These are phyloP conservation scores for Keqinozyma sinolaborantium DNA, from an alignment of 1,139 yeast species.

Conservation along the genomic window DNA sequence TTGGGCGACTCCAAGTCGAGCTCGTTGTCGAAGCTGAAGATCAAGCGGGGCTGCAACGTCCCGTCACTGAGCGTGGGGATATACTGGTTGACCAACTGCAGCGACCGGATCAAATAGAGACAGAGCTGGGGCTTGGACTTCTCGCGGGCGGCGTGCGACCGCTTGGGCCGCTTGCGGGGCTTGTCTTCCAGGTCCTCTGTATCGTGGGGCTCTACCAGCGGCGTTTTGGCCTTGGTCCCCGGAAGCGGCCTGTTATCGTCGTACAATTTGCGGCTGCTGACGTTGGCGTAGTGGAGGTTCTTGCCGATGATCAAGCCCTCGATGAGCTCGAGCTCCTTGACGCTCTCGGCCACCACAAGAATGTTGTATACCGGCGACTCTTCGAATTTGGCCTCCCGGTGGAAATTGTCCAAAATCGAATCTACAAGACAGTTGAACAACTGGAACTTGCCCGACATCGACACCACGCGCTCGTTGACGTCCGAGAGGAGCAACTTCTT, in stretches of 20 bases:
- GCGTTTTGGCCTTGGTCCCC: conserved; percentile 1
- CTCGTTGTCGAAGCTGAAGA: conserved; percentile 58
- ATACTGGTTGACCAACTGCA: conserved; percentile 37
- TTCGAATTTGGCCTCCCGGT: conserved; percentile 10
- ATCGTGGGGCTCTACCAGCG: conserved; percentile 3
- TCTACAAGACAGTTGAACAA: conserved; percentile 51
- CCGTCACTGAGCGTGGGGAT: conserved; percentile 20
- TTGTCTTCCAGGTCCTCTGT: conserved; percentile 10
- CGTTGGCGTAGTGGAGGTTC: conserved; percentile 50
- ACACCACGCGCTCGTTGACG: conserved; percentile 50
- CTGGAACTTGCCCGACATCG: conserved; percentile 57
- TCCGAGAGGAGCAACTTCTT: conserved; percentile 63
- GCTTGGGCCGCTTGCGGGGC: conserved; percentile 6
- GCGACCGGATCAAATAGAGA: conserved; percentile 36
- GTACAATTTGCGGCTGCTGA: conserved; percentile 58
- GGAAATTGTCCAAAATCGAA: conserved; percentile 16
- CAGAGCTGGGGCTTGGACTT: conserved; percentile 12
- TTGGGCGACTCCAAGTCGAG: conserved; percentile 43
- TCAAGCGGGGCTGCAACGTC: conserved; percentile 34
- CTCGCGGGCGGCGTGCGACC: conserved; percentile 1
- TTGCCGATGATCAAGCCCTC: conserved; percentile 69
- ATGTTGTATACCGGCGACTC: conserved; percentile 21
- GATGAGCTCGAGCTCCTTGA: conserved; percentile 66
- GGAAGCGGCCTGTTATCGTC: conserved; percentile 27
- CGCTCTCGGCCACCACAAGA: conserved; percentile 55